Evolutionary conservation across 1,284 basidiomycete genomes (phyloP), one percentile per base, ranked within the genome.

Genomic region (Stygiomarasmius scandens): DNA sequence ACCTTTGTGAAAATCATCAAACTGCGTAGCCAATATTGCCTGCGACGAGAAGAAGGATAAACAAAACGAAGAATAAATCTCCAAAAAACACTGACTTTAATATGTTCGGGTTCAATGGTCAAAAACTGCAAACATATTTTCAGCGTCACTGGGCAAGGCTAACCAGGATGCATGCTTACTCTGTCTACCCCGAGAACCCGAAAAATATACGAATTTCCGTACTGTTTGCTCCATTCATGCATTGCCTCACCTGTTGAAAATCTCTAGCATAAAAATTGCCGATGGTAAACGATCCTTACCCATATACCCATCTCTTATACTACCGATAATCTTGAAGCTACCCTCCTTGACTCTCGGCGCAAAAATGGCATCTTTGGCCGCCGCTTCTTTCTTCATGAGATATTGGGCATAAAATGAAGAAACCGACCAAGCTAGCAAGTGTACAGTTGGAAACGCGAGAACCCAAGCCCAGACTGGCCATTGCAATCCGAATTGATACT

Each of bases 1-100:
- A 74, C 78, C 80, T 69, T 81, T 82, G 11, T 69, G 71, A 59
- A 71, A 81, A 1, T 73, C 68, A 27, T 74, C 65, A 34, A 81
- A 81, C 38, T 75, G 68, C 1, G 69, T 76, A 9, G 67, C 66
- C 11, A 78, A 64, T 49, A 77, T 67, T 4, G 68, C 64, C 72
- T 74, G 49, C 5, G 11, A 16, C 11, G 25, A 45, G 14, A 48
- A 5, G 20, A 10, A 20, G 27, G 19, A 11, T 32, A 32, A 32
- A 3, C 2, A 10, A 2, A 0, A 58, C 22, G 25, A 32, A 16
- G 20, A 20, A 44, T 41, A 1, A 41, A 27, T 23, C 6, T 16
- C 29, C 32, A 56, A 19, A n/a, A 20, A 41, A 20, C 19, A 32
- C 23, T 23, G 38, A 60, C 61, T 49, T 63, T 61, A 47, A 59